phyloP scores from a whole-genome alignment of 805 yeast genomes.

The Barnettozyma populi region DNA sequence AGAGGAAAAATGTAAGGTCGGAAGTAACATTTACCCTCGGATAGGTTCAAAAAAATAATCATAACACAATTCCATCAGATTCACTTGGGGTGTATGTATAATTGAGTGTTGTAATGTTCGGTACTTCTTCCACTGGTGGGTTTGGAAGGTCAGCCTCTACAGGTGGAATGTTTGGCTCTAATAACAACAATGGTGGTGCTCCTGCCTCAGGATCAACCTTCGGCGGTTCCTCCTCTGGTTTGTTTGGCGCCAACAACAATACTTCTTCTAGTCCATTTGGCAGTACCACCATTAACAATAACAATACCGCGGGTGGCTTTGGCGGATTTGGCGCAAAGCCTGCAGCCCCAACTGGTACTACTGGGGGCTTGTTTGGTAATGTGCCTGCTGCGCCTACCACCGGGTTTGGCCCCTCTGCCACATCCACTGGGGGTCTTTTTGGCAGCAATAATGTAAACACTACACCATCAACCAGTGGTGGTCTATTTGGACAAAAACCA shows the following conservation, averaged over 20 bases:
- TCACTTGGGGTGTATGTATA: neutral
- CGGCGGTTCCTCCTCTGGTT: constrained; percentile 7
- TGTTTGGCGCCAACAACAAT: constrained; percentile 9
- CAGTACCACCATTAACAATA: constrained; percentile 15
- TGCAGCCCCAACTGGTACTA: constrained; percentile 14
- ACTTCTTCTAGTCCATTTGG: constrained; percentile 31
- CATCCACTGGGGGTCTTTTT: constrained; percentile 2
- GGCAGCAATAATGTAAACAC: neutral
- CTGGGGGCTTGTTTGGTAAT: constrained; percentile 32
- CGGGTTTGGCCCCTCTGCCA: constrained; percentile 16
- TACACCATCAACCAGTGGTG: constrained; percentile 4
- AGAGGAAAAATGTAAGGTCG: no score
- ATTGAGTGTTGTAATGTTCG: constrained; percentile 13
- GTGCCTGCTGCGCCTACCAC: neutral
- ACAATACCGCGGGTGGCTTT: neutral
- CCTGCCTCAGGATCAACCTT: constrained; percentile 6
- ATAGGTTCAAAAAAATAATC: neutral
- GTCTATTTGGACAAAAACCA: constrained; percentile 11
- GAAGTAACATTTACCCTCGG: neutral
- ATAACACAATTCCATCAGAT: neutral
- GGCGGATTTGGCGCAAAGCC: constrained; percentile 8
- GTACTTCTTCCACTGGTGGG: constrained; percentile 12
- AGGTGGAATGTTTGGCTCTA: constrained; percentile 22
- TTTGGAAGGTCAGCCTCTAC: constrained; percentile 21
- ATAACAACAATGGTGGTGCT: constrained; percentile 6